Percentiles rank a stretch among this genome's conserved stretches.
phyloP scores from a whole-genome alignment of 2,329 filamentous ascomycete genomes.

The Phyllachora maydis region DNA sequence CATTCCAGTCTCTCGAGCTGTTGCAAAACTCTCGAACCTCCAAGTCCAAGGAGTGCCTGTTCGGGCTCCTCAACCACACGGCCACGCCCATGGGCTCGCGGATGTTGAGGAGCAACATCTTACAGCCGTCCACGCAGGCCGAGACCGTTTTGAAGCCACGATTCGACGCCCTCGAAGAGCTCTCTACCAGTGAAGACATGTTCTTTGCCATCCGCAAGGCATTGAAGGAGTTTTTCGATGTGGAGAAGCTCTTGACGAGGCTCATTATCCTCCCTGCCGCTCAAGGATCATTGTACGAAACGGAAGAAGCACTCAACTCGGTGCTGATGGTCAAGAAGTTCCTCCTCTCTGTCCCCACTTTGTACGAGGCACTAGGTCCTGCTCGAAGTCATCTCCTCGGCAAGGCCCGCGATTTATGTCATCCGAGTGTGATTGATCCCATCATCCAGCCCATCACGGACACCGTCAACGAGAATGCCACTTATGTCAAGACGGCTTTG shows the following conservation, averaged over 20 bases:
- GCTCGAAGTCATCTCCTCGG: constrained; percentile 42
- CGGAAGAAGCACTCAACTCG: constrained; percentile 70
- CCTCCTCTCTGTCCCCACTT: constrained; percentile 39
- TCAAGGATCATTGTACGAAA: constrained; percentile 25
- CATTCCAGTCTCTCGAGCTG: constrained; percentile 70
- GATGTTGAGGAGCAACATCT: constrained; percentile 63
- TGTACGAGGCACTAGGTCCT: constrained; percentile 48
- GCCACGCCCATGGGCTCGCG: constrained; percentile 75
- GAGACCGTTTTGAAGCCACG: constrained; percentile 45
- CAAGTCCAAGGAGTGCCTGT: constrained; percentile 66
- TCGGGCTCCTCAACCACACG: constrained; percentile 70
- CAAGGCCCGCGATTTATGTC: constrained; percentile 50
- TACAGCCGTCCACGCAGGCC: constrained; percentile 65
- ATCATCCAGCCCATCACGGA: constrained; percentile 44
- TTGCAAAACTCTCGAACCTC: constrained; percentile 67
- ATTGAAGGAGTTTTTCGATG: constrained; percentile 55
- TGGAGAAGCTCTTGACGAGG: constrained; percentile 60
- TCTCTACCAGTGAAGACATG: constrained; percentile 54
- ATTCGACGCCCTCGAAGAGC: constrained; percentile 67
- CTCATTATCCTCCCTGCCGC: constrained; percentile 16
- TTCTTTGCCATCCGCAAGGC: constrained; percentile 45
- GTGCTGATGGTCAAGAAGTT: constrained; percentile 75
- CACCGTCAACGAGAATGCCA: constrained; percentile 64
- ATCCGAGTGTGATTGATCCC: constrained; percentile 34
- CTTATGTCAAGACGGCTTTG: constrained; percentile 56